Evolutionary conservation across 129 eudicot genomes (phyloP), one percentile per base, ranked within the genome.

Genomic region (Artemisia tridentata): DNA sequence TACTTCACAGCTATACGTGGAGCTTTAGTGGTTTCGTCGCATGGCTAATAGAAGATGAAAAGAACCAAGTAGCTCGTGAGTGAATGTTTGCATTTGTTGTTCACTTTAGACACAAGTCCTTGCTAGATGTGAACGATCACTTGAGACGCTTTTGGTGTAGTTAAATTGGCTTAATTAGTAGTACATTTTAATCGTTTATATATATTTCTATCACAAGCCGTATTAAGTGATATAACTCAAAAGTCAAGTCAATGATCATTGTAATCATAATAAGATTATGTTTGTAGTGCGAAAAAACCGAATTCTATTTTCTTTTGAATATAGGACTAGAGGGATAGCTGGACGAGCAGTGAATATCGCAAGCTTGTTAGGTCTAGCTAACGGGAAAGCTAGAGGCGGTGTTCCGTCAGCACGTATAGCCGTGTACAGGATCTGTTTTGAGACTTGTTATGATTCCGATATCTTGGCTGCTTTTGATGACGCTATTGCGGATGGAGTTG

Each of bases 401-500:
- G 86, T 79, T 7, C 91, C 96, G 0, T 82, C 87, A 0, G 88
- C 97, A 0, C 83, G 97, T 14, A 74, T 90, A 14, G 97, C 97
- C 0, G 80, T 65, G 7, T 90, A 90, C 76, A 84, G 83, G 77
- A 85, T 85, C 12, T 90, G 97, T 11, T 75, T 78, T 56, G 77
- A 63, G 1, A 75, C 81, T 8, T 90, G 97, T 64, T 18, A 65
- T 3, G 88, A 83, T 7, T 79, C 95, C 0, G 78, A 71, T 19
- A 79, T 90, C 16, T 74, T 90, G 48, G 86, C 88, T 2, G 91
- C 88, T 9, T 84, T 89, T 46, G 88, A 89, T 20, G 88, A 86
- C 46, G 92, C 92, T 3, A 83, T 89, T 54, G 82, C 78, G 1
- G 97, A 87, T 75, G 95, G 97, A 17, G 97, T 90, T 2, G 88